phyloP scores from a whole-genome alignment of 768 basidiomycete species.

The Psilocybe tampanensis region DNA sequence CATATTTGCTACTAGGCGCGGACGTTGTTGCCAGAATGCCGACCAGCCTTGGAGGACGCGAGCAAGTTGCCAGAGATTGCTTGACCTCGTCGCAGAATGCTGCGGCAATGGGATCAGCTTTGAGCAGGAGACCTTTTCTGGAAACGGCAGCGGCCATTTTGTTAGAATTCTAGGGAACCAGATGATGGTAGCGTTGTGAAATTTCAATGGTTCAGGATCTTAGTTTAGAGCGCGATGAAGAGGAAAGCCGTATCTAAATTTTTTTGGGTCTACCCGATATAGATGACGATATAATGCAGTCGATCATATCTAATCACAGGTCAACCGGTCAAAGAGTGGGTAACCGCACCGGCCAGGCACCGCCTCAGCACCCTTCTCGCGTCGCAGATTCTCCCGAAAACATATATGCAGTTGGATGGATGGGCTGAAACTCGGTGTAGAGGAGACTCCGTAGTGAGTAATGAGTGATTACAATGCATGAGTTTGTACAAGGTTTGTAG shows the following conservation, averaged over 20 bases:
- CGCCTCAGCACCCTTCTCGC: too few relatives aligned
- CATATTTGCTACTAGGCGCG: conserved; percentile 79
- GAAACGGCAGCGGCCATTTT: conserved; percentile 19
- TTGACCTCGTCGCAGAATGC: conserved; percentile 74
- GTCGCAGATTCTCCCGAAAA: too few relatives aligned
- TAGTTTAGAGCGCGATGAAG: background rate
- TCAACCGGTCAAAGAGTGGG: too few relatives aligned
- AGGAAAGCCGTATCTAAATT: background rate
- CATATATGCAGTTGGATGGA: too few relatives aligned
- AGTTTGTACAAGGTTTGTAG: too few relatives aligned
- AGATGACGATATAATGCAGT: too few relatives aligned
- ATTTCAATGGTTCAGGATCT: background rate
- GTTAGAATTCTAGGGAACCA: background rate
- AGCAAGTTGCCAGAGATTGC: conserved; percentile 33
- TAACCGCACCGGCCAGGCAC: too few relatives aligned
- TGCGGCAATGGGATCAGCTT: conserved; percentile 75
- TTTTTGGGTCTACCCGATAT: background rate
- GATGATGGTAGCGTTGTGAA: background rate
- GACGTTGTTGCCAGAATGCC: conserved; percentile 90
- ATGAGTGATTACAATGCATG: too few relatives aligned
- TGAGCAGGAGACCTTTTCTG: conserved; percentile 77
- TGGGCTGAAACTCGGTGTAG: too few relatives aligned
- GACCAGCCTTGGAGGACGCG: conserved; percentile 71
- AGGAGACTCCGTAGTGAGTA: too few relatives aligned
- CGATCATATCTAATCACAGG: background rate